phyloP scores from a whole-genome alignment of 805 yeast genomes.

The Ogataea henricii region DNA sequence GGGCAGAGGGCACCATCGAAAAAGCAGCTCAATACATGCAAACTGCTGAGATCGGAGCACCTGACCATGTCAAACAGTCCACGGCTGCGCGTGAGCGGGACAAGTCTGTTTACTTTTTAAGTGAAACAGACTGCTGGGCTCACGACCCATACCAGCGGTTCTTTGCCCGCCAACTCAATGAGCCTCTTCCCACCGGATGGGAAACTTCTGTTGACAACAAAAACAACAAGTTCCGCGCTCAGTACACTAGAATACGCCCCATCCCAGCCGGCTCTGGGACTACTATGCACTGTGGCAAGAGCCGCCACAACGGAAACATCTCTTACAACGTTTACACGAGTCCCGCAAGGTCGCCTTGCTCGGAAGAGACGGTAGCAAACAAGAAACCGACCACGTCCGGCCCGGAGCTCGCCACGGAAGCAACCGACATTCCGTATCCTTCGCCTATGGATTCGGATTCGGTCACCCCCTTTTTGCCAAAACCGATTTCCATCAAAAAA shows the following conservation, averaged over 20 bases:
- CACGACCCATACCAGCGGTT: slow-evolving; percentile 31
- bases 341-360: slow-evolving; percentile 7
- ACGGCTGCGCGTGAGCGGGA: background rate
- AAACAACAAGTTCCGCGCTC: slow-evolving; percentile 19
- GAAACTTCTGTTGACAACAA: slow-evolving; percentile 18
- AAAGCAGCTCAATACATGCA: background rate
- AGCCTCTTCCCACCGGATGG: slow-evolving; percentile 25
- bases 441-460: slow-evolving; percentile 19
- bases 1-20: background rate
- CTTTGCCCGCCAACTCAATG: slow-evolving; percentile 20
- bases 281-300: background rate
- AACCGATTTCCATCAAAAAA: slow-evolving; percentile 15
- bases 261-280: background rate
- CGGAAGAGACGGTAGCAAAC: background rate
- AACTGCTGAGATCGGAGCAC: background rate
- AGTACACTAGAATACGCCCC: slow-evolving; percentile 11
- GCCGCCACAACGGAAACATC: background rate
- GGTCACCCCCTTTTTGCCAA: slow-evolving; percentile 17
- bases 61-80: background rate
- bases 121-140: slow-evolving; percentile 22
- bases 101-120: slow-evolving; percentile 8
- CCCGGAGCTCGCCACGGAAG: background rate
- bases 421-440: slow-evolving; percentile 7
- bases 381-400: background rate
- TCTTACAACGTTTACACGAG: slow-evolving; percentile 1